Percentiles rank a stretch among this genome's conserved stretches.
phyloP scores from a whole-genome alignment of 2,329 filamentous ascomycete species.

The Thelonectria rubi region DNA sequence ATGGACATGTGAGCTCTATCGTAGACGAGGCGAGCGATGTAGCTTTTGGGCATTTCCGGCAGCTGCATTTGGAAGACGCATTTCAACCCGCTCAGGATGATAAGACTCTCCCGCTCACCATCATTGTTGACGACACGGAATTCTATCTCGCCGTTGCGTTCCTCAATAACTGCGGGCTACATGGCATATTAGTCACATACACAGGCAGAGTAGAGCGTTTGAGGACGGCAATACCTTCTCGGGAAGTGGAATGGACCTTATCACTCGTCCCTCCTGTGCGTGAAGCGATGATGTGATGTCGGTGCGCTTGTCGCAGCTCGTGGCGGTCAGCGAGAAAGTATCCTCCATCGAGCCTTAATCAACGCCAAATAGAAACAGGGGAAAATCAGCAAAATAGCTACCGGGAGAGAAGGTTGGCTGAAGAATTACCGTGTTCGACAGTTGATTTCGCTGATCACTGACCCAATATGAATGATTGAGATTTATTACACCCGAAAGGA shows the following conservation, averaged over 20 bases:
- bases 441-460: slow-evolving; percentile 3
- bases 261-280: slow-evolving; percentile 30
- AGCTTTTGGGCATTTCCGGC: slow-evolving; percentile 99
- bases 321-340: neutral
- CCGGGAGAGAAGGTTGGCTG: neutral
- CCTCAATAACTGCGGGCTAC: slow-evolving; percentile 95
- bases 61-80: slow-evolving; percentile 99
- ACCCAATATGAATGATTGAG: neutral
- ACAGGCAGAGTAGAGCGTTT: neutral
- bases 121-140: slow-evolving; percentile 99
- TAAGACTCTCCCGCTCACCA: slow-evolving; percentile 83
- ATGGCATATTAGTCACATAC: slow-evolving; percentile 75
- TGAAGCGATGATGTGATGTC: neutral
- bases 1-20: slow-evolving; percentile 96
- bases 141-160: slow-evolving; percentile 92
- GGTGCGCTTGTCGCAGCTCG: slow-evolving; percentile 1
- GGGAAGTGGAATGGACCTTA: slow-evolving; percentile 81
- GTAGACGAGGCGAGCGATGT: slow-evolving; percentile 96
- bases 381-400: neutral
- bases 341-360: slow-evolving; percentile 5
- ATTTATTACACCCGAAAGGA: too few species aligned
- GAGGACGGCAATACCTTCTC: slow-evolving; percentile 71
- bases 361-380: neutral
- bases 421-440: slow-evolving; percentile 1
- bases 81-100: slow-evolving; percentile 94